Evolutionary conservation across 331 rosid genomes (phyloP).

Genomic region (Stylosanthes scabra): DNA sequence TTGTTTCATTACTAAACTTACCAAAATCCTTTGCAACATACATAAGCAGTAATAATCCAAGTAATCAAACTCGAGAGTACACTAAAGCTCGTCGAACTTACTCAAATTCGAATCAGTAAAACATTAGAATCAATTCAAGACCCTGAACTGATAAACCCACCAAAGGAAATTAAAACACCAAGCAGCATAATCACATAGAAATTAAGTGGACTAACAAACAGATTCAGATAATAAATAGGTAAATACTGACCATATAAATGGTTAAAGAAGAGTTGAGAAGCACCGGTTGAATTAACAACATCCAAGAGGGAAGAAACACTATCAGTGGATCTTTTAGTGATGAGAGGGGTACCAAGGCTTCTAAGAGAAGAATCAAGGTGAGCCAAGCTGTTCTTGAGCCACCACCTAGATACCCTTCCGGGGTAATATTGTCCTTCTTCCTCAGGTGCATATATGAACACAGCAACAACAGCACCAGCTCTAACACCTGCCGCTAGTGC

Average conservation of each 20-base stretch:
- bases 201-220: conserved; percentile 2
- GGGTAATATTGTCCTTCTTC: conserved; percentile 89
- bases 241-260: conserved; percentile 58
- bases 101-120: no score
- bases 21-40: conserved; percentile 25
- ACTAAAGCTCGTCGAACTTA: no score
- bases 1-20: conserved; percentile 1
- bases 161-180: not conserved
- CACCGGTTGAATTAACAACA: conserved; percentile 80
- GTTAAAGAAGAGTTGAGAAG: conserved; percentile 89
- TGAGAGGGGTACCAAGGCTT: conserved; percentile 76
- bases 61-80: no score
- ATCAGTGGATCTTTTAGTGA: conserved; percentile 78
- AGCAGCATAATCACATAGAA: conserved; percentile 4
- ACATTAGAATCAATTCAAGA: no score
- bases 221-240: no score
- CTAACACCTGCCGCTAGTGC: conserved; percentile 90
- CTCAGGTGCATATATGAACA: conserved; percentile 94
- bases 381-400: conserved; percentile 90
- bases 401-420: conserved; percentile 95
- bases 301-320: conserved; percentile 81
- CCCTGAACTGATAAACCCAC: no score
- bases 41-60: not conserved
- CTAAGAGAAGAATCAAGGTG: conserved; percentile 82
- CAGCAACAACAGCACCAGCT: conserved; percentile 82